These are phyloP conservation scores for Orbilia brochopaga DNA, from an alignment of 2,329 filamentous ascomycete species.

Conservation along the genomic window DNA sequence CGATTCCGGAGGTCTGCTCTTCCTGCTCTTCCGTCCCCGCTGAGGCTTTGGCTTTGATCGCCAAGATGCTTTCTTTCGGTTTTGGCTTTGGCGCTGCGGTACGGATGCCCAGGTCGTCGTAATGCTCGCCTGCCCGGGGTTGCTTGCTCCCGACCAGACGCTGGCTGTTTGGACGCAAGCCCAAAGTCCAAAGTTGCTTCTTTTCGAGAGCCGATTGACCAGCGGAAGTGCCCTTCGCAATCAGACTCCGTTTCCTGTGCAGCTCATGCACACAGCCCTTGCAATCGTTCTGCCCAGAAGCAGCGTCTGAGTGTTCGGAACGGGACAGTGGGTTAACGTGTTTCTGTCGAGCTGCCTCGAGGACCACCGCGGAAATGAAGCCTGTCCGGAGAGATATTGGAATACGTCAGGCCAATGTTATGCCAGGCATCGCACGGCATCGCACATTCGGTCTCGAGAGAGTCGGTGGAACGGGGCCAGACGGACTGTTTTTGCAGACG, in stretches of 20 bases:
- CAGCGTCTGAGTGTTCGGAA: background rate
- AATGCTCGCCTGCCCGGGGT: slow-evolving; percentile 36
- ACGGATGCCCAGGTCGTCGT: slow-evolving; percentile 33
- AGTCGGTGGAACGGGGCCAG: background rate
- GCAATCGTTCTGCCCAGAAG: background rate
- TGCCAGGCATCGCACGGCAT: background rate
- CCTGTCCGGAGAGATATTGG: slow-evolving; percentile 1
- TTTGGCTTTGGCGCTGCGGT: slow-evolving; percentile 46
- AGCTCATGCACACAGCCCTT: background rate
- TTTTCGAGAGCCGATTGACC: background rate
- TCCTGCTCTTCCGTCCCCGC: background rate
- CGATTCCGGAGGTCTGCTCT: background rate
- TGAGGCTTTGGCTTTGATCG: slow-evolving; percentile 25
- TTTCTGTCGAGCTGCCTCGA: background rate
- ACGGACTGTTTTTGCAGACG: background rate
- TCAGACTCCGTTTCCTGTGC: background rate
- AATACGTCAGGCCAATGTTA: background rate
- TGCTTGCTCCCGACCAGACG: slow-evolving; percentile 11
- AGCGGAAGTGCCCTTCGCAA: slow-evolving; percentile 4
- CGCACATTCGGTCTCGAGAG: background rate
- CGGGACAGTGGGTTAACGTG: background rate
- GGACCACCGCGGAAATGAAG: background rate
- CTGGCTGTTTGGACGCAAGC: background rate
- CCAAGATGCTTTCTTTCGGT: slow-evolving; percentile 1
- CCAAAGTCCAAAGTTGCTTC: slow-evolving; percentile 41